Base-by-base conservation (phyloP, 202 grass and related monocot genomes). In the Setaria viridis region DNA sequence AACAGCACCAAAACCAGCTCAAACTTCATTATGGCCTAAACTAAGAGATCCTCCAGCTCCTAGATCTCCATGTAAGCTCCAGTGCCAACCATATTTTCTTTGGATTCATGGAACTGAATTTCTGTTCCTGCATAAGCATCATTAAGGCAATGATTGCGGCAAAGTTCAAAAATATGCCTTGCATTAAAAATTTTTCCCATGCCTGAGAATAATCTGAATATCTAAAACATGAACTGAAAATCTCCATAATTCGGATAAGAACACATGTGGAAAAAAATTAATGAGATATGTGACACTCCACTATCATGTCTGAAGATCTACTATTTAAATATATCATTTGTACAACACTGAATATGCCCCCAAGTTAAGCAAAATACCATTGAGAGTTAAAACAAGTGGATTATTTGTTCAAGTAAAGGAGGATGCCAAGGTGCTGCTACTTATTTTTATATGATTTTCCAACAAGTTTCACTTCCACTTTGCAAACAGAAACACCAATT, bases 11-110 rank as follows among this genome's bases (percentile, higher is more conserved):
- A 97, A 86, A 84, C 77, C 84, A 72, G 49, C 45, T 29, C 79
- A 88, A 84, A 68, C 84, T 53, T 76, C 81, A 66, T 62, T 91
- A 81, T 86, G 85, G 82, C 87, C 89, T 62, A 97, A 88, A 91
- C 76, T 82, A 72, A 93, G 69, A 90, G 90, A 94, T 80, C 16
- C 82, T 75, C 85, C 85, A 41, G 68, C 90, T 70, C 91, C 81
- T 75, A 91, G 80, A 91, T 91, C 91, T 87, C 78, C 91, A 87
- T 60, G 93, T 95, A 91, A 85, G 87, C 45, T 78, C 14, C 54
- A 81, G 68, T 66, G 11, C 43, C 55, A 39, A 19, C 25, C 32
- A 20, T 39, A n/a, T 51, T 62, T 71, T 51, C 13, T 30, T 48
- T 49, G 11, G 17, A 64, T 34, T 45, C 60, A 60, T 35, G 73